These are phyloP conservation scores for Phanerochaete sordida DNA, from an alignment of 768 basidiomycete genomes.

Conservation along the genomic window DNA sequence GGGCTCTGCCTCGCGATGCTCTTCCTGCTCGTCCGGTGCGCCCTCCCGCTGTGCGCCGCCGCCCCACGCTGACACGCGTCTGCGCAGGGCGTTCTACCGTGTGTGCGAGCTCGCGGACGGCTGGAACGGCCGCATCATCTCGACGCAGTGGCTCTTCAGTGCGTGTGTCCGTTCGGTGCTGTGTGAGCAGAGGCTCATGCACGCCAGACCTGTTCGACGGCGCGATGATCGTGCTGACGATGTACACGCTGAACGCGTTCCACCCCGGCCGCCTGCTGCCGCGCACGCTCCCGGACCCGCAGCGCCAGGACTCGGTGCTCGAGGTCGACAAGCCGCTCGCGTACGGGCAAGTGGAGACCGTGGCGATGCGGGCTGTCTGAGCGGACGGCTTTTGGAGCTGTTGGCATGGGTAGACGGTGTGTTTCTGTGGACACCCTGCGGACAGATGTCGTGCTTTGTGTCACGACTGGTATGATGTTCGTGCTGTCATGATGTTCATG, in stretches of 20 bases:
- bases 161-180: conserved; percentile 13
- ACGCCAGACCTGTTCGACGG: conserved; percentile 48
- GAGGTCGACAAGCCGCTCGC: neutral
- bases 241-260: conserved; percentile 41
- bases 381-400: too few species aligned
- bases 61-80: neutral
- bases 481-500: too few species aligned
- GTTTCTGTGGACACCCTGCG: too few species aligned
- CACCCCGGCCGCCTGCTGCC: conserved; percentile 34
- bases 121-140: conserved; percentile 47
- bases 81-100: conserved; percentile 42
- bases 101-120: conserved; percentile 46
- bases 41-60: conserved; percentile 11
- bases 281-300: neutral
- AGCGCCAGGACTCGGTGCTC: neutral
- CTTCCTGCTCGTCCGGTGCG: conserved; percentile 44
- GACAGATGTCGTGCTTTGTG: too few species aligned
- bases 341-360: neutral
- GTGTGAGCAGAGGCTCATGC: neutral
- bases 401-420: too few species aligned
- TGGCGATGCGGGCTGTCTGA: neutral
- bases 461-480: too few species aligned
- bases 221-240: conserved; percentile 42
- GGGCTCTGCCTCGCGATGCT: conserved; percentile 33
- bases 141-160: conserved; percentile 47